Conservation (phyloP, 306 rosid species). For the Leucaena leucocephala region DNA sequence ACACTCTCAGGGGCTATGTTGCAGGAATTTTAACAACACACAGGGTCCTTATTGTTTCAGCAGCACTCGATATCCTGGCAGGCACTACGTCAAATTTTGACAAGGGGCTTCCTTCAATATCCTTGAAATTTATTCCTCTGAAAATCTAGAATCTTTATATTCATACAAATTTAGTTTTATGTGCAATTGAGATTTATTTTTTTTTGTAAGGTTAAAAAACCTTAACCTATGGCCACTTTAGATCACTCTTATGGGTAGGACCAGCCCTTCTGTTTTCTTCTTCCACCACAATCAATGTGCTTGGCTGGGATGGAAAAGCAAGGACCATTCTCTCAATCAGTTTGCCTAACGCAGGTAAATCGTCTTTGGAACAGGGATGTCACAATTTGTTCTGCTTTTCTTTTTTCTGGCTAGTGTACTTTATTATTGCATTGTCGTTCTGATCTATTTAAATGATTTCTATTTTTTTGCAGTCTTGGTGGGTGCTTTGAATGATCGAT, state of each 20-base stretch:
- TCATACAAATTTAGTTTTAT: conserved; percentile 7
- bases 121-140: conserved; percentile 46
- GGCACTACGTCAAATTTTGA: conserved; percentile 78
- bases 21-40: conserved; percentile 93
- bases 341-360: conserved; percentile 79
- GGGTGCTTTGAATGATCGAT: conserved; percentile 91
- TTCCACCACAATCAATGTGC: conserved; percentile 79
- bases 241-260: conserved; percentile 97
- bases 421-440: conserved; percentile 19
- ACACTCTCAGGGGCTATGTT: conserved; percentile 88
- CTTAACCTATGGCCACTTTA: conserved; percentile 80
- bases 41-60: conserved; percentile 85
- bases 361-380: conserved; percentile 25
- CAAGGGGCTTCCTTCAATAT: conserved; percentile 96
- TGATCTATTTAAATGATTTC: conserved; percentile 38
- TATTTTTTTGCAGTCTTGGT: conserved; percentile 65
- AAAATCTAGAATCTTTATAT: conserved; percentile 21
- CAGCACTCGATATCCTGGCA: conserved; percentile 85
- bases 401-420: conserved; percentile 11
- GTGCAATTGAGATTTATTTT: conserved; percentile 31
- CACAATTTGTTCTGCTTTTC: conserved; percentile 25
- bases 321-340: conserved; percentile 86
- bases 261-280: conserved; percentile 98
- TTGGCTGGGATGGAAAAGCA: conserved; percentile 99
- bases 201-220: conserved; percentile 22